Evolutionary conservation across 2,329 filamentous ascomycete genomes (phyloP).

Genomic region (Rhynchosporium agropyri): DNA sequence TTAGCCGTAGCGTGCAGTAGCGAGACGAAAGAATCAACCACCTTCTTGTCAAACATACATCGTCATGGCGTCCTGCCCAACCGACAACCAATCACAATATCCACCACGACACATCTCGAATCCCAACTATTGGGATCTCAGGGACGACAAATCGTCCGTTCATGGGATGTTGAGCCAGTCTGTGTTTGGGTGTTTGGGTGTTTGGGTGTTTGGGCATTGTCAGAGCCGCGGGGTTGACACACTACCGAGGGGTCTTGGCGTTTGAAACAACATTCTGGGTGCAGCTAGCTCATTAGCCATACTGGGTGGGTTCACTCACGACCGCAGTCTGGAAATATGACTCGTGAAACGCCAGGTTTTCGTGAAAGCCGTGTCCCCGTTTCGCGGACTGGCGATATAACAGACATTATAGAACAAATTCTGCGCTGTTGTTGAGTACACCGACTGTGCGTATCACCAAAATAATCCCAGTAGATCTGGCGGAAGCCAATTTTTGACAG

Average conservation of each 20-base stretch:
- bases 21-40: not conserved
- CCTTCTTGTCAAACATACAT: conserved; percentile 9
- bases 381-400: not conserved
- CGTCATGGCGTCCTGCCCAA: not conserved
- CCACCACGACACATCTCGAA: not conserved
- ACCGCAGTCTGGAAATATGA: conserved; percentile 9
- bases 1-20: not conserved
- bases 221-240: conserved; percentile 6
- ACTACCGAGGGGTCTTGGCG: conserved; percentile 11
- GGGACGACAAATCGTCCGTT: not conserved
- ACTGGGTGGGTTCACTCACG: not conserved
- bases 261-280: conserved; percentile 4
- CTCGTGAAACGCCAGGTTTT: conserved; percentile 4
- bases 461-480: no score
- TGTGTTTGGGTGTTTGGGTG: conserved; percentile 2
- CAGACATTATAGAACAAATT: not conserved
- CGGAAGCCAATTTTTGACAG: no score
- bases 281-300: conserved; percentile 6
- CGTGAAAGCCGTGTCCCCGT: not conserved
- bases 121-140: not conserved
- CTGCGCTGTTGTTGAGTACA: not conserved
- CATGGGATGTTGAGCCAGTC: not conserved
- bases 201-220: not conserved
- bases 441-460: no score
- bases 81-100: not conserved